A percentile compares a stretch with the other conserved stretches of the same genome.
Conservation (phyloP, 768 basidiomycete species). For the Podaxis mareebaensis region DNA sequence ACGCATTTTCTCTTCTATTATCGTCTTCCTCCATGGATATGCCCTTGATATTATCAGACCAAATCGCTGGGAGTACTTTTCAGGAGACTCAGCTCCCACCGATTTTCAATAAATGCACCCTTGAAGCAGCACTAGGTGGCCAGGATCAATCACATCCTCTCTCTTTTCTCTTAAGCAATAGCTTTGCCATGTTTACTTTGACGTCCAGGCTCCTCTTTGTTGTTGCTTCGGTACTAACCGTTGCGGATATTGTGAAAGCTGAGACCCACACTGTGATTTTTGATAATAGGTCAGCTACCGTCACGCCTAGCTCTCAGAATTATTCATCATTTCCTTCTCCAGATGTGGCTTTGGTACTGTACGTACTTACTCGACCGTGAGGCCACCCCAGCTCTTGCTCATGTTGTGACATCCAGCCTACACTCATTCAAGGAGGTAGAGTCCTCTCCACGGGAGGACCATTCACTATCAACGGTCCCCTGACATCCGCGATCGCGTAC, state of each 20-base stretch:
- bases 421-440: conserved; percentile 28
- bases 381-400: not conserved
- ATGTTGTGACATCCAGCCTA: conserved; percentile 22
- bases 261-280: conserved; percentile 32
- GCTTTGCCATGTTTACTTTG: not conserved
- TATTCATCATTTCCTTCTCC: not conserved
- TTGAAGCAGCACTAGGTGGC: not conserved
- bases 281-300: conserved; percentile 19
- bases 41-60: no score
- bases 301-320: not conserved
- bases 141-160: not conserved
- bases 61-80: no score
- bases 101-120: not conserved
- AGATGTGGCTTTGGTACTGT: conserved; percentile 40
- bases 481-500: conserved; percentile 29
- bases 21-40: no score
- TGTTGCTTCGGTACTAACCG: conserved; percentile 14
- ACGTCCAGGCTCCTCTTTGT: not conserved
- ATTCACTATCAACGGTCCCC: conserved; percentile 29
- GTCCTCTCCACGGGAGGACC: conserved; percentile 33
- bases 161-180: not conserved
- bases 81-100: no score
- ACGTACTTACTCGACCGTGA: not conserved
- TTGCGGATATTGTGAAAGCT: conserved; percentile 17
- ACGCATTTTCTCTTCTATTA: no score